phyloP scores from a whole-genome alignment of 1,284 basidiomycete species.

The Ustilago tritici region DNA sequence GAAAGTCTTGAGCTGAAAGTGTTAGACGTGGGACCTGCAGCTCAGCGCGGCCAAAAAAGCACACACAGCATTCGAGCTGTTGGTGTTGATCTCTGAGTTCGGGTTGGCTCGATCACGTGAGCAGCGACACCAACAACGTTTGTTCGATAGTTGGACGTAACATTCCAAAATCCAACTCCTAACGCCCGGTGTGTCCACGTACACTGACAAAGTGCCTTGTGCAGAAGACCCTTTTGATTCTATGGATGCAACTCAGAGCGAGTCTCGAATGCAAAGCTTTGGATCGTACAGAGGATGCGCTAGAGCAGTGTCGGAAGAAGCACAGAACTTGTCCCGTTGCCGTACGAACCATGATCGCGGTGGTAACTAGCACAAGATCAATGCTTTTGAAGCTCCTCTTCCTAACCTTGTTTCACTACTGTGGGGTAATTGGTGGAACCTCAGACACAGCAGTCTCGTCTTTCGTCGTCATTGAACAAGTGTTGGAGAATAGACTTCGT shows the following conservation, averaged over 20 bases:
- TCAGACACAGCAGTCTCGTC: too few relatives aligned
- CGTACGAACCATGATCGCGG: conserved; percentile 7
- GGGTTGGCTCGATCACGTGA: conserved; percentile 14
- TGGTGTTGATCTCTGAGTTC: conserved; percentile 15
- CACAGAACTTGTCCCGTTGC: background rate
- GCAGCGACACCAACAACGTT: background rate
- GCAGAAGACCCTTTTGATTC: background rate
- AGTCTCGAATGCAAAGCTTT: background rate
- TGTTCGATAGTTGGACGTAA: background rate
- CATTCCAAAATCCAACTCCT: background rate
- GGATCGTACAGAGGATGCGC: background rate
- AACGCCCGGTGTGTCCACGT: background rate
- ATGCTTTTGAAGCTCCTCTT: too few relatives aligned
- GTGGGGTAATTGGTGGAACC: too few relatives aligned
- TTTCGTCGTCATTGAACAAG: too few relatives aligned
- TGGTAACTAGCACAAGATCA: too few relatives aligned
- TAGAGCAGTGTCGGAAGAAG: background rate
- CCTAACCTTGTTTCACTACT: too few relatives aligned
- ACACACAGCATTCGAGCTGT: conserved; percentile 7
- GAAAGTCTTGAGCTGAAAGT: background rate
- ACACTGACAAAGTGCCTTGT: background rate
- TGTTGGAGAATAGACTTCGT: too few relatives aligned
- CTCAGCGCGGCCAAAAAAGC: background rate
- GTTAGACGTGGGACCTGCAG: conserved; percentile 17
- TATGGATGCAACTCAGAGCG: conserved; percentile 3